Conservation (phyloP, 306 rosid species). For the Alnus rubra region DNA sequence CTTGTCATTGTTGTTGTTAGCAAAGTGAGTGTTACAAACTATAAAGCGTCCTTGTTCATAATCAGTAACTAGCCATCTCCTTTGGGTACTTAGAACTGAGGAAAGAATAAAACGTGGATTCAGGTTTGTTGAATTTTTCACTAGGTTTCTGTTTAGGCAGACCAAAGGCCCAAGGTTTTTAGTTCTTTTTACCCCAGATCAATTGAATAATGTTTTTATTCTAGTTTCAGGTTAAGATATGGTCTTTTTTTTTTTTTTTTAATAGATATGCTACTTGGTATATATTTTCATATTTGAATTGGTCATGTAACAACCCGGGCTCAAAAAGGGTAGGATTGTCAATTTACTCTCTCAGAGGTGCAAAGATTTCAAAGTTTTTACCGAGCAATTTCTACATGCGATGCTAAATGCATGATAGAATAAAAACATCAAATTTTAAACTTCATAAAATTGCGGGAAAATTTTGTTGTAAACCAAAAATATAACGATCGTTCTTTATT, state of each 20-base stretch:
- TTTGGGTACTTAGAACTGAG: slow-evolving; percentile 22
- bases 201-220: neutral
- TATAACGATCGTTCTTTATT: no score
- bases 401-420: no score
- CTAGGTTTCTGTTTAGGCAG: neutral
- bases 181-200: neutral
- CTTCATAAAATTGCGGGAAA: no score
- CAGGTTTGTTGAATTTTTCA: slow-evolving; percentile 7
- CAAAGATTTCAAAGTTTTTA: no score
- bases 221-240: slow-evolving; percentile 1
- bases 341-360: no score
- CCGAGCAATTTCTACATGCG: no score
- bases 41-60: slow-evolving; percentile 16
- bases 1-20: no score
- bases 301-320: no score
- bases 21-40: no score
- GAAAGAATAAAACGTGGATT: slow-evolving; percentile 27
- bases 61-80: slow-evolving; percentile 1
- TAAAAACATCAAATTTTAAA: no score
- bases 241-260: neutral
- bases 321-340: no score
- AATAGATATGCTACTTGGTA: neutral
- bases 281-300: neutral
- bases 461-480: no score
- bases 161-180: neutral